These are phyloP conservation scores for Pyricularia pennisetigena DNA, from an alignment of 2,329 filamentous ascomycete species.

Conservation along the genomic window DNA sequence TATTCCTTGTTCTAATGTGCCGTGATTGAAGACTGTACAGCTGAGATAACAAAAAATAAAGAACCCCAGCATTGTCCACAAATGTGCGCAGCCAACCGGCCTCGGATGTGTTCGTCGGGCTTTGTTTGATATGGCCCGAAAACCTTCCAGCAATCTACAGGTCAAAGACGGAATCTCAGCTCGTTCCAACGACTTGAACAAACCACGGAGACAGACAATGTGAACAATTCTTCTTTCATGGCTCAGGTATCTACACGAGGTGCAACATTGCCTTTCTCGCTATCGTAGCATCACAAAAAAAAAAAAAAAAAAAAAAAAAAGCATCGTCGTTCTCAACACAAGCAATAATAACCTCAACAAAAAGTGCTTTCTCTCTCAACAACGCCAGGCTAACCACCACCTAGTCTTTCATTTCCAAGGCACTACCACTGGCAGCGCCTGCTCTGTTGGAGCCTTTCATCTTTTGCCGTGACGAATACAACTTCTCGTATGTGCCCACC, in stretches of 20 bases:
- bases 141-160: neutral
- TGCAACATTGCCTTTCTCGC: no score
- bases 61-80: neutral
- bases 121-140: neutral
- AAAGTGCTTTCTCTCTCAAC: neutral
- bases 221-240: no score
- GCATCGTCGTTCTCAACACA: neutral
- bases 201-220: neutral
- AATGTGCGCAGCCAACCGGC: neutral
- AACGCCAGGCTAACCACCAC: neutral
- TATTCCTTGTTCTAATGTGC: neutral
- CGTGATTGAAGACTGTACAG: neutral
- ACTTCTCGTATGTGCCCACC: constrained; percentile 29
- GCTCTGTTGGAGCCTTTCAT: neutral
- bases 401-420: neutral
- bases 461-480: neutral
- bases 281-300: neutral
- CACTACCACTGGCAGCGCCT: neutral
- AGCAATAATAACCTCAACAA: neutral
- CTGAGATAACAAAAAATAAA: neutral
- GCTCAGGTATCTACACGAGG: no score
- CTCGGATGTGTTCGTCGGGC: neutral
- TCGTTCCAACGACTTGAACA: neutral
- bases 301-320: neutral
- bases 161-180: neutral